Conservation (phyloP, 2,329 filamentous ascomycete genomes). For the Stachybotrys chartarum region DNA sequence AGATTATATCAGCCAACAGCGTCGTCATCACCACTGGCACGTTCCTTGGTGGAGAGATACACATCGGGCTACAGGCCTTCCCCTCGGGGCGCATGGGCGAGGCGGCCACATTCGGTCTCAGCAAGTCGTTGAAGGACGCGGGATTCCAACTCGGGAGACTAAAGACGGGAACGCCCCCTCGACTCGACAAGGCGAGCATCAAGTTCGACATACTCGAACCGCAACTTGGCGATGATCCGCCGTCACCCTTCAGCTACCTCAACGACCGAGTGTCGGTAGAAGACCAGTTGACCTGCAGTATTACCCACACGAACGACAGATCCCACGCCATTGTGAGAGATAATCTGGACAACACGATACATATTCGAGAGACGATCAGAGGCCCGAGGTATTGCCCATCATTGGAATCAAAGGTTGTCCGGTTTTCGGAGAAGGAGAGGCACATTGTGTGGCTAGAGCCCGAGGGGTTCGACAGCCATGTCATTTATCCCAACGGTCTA, state of each 20-base stretch:
- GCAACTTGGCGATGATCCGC: conserved; percentile 78
- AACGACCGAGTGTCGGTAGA: conserved; percentile 71
- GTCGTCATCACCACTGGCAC: conserved; percentile 96
- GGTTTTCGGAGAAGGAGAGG: conserved; percentile 70
- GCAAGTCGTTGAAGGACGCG: conserved; percentile 80
- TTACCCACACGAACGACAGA: conserved; percentile 76
- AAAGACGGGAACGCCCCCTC: conserved; percentile 93
- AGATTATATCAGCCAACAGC: conserved; percentile 69
- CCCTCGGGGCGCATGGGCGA: conserved; percentile 92
- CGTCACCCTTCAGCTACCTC: conserved; percentile 85
- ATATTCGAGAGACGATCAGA: conserved; percentile 91
- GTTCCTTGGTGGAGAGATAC: conserved; percentile 91
- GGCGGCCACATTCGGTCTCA: conserved; percentile 84
- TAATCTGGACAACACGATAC: conserved; percentile 92
- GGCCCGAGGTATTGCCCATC: conserved; percentile 95
- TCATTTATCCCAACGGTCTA: conserved; percentile 93
- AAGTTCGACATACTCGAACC: conserved; percentile 64
- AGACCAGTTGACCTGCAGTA: conserved; percentile 78
- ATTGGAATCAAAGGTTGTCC: conserved; percentile 86
- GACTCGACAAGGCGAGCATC: conserved; percentile 75
- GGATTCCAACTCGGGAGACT: conserved; percentile 84
- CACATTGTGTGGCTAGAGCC: conserved; percentile 97
- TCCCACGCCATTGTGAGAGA: conserved; percentile 78
- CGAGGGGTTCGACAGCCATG: conserved; percentile 82
- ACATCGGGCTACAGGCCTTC: conserved; percentile 79